A percentile compares a stretch with the other conserved stretches of the same genome.
phyloP scores from a whole-genome alignment of 345 rosid genomes.

The Brassica carinata region DNA sequence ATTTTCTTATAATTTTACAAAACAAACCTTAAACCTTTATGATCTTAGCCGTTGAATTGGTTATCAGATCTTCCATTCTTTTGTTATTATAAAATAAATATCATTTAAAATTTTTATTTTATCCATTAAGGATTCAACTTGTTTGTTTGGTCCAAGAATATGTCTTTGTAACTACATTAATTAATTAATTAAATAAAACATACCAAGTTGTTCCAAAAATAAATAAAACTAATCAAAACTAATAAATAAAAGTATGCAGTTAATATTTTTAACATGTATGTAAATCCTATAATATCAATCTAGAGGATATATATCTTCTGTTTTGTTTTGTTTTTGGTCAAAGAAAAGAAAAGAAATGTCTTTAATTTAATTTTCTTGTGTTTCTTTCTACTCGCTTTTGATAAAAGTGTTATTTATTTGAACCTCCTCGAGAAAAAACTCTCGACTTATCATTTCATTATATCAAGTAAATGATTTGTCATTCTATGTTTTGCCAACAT shows the following conservation, averaged over 20 bases:
- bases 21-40: conserved; percentile 13
- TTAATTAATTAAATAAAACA: conserved; percentile 5
- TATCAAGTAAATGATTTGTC: not conserved
- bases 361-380: not conserved
- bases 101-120: conserved; percentile 13
- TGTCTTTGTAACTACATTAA: conserved; percentile 32
- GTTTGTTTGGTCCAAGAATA: conserved; percentile 26
- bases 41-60: conserved; percentile 7
- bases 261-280: no score
- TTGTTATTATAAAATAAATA: not conserved
- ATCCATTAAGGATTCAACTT: conserved; percentile 29
- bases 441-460: not conserved
- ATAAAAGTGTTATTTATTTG: not conserved
- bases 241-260: no score
- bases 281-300: no score
- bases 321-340: no score
- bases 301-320: no score
- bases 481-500: not conserved
- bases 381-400: not conserved
- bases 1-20: not conserved
- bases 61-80: conserved; percentile 7
- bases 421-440: not conserved
- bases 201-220: conserved; percentile 2
- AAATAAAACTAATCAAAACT: no score
- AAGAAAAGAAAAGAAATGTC: not conserved